These are phyloP conservation scores for Trichoderma brevicompactum DNA, from an alignment of 2,329 filamentous ascomycete genomes.

Conservation along the genomic window DNA sequence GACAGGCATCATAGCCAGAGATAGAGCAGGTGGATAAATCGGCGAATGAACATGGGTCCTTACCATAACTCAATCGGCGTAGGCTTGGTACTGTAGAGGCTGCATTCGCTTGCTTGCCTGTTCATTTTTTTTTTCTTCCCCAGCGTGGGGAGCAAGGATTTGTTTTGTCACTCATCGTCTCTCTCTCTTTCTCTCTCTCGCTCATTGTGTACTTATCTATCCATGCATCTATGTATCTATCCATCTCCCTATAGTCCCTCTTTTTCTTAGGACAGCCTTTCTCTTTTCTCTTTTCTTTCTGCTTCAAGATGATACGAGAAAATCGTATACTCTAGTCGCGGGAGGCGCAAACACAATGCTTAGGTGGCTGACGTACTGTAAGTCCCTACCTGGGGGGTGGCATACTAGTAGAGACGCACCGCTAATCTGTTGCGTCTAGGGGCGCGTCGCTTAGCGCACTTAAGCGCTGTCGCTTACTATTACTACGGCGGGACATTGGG, in stretches of 20 bases:
- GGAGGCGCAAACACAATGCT: neutral
- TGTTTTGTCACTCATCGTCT: neutral
- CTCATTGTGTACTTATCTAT: too few species aligned
- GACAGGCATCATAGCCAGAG: constrained; percentile 7
- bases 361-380: neutral
- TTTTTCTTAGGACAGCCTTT: too few species aligned
- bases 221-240: too few species aligned
- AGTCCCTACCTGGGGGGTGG: neutral
- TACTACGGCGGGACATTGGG: constrained; percentile 17
- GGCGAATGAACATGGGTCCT: constrained; percentile 13
- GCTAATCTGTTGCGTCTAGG: constrained; percentile 20
- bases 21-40: constrained; percentile 21
- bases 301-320: neutral
- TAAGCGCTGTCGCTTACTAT: constrained; percentile 29
- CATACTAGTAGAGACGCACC: neutral
- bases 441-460: constrained; percentile 30
- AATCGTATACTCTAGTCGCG: neutral
- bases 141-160: too few species aligned
- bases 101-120: neutral
- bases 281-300: too few species aligned
- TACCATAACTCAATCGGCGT: constrained; percentile 3
- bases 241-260: too few species aligned
- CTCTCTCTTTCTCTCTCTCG: neutral
- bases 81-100: neutral
- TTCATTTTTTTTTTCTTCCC: neutral